Conservation (phyloP, 768 basidiomycete species). For the Leccinum variicolor region DNA sequence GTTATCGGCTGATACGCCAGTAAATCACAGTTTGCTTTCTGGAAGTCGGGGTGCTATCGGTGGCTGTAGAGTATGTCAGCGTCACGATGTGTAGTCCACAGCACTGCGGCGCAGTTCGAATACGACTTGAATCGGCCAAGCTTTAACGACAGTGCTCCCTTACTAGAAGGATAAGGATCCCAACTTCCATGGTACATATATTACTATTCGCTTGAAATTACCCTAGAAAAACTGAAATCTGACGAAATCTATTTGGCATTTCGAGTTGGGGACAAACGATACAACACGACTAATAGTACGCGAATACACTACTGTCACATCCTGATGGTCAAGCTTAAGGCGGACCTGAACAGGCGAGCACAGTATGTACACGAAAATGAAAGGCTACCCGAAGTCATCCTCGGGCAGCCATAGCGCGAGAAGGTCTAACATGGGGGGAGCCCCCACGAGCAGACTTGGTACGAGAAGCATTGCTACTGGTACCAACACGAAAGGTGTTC, state of each 20-base stretch:
- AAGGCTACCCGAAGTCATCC: neutral
- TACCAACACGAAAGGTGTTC: neutral
- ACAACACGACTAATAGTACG: no score
- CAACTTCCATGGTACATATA: no score
- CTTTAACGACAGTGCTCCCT: neutral
- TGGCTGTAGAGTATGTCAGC: neutral
- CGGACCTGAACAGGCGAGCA: neutral
- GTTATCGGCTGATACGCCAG: neutral
- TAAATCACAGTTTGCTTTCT: neutral
- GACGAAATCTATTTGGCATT: no score
- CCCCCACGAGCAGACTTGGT: neutral
- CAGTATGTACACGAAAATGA: neutral
- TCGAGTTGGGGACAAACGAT: no score
- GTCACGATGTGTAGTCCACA: neutral
- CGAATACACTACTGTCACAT: neutral
- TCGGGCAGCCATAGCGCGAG: neutral
- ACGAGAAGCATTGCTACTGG: neutral
- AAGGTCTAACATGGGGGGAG: neutral
- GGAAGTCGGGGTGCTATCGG: neutral
- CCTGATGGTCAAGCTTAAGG: neutral
- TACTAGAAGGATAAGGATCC: neutral
- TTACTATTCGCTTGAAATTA: no score
- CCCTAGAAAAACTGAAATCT: no score
- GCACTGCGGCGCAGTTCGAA: neutral
- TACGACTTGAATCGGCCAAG: no score